Evolutionary conservation across 805 yeast species (phyloP).

Genomic region (Hanseniaspora jakobsenii): DNA sequence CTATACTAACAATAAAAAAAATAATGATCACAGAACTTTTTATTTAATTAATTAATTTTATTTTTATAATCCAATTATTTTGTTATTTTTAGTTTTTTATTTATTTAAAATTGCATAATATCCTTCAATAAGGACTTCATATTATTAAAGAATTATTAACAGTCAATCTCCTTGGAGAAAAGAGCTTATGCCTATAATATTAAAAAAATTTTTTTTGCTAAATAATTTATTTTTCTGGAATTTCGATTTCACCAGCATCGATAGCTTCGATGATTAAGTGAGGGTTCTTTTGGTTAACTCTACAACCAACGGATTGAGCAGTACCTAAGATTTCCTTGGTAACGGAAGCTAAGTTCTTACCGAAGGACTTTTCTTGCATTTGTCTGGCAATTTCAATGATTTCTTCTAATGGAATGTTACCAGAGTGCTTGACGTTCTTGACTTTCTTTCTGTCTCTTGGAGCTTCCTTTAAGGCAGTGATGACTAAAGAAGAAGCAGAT

Average conservation of each 20-base stretch:
- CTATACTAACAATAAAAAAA: too few relatives aligned
- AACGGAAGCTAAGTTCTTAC: slow-evolving; percentile 93
- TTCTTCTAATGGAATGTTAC: slow-evolving; percentile 95
- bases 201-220: not conserved
- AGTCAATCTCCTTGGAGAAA: too few relatives aligned
- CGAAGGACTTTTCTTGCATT: slow-evolving; percentile 95
- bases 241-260: slow-evolving; percentile 94
- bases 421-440: slow-evolving; percentile 98
- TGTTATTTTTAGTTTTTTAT: too few relatives aligned
- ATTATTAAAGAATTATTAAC: too few relatives aligned
- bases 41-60: too few relatives aligned
- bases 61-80: too few relatives aligned
- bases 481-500: slow-evolving; percentile 96
- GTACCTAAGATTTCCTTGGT: slow-evolving; percentile 98
- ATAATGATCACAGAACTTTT: too few relatives aligned
- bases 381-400: slow-evolving; percentile 93
- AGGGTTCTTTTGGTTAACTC: slow-evolving; percentile 98
- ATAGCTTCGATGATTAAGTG: slow-evolving; percentile 98
- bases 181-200: not conserved
- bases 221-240: slow-evolving; percentile 29
- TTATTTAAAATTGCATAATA: too few relatives aligned
- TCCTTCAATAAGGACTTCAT: too few relatives aligned
- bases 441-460: slow-evolving; percentile 99
- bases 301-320: slow-evolving; percentile 98
- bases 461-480: slow-evolving; percentile 98